A percentile compares a stretch with the other conserved stretches of the same genome.
Evolutionary conservation across 768 basidiomycete species (phyloP).

Genomic region (Agaricus sinodeliciosus): DNA sequence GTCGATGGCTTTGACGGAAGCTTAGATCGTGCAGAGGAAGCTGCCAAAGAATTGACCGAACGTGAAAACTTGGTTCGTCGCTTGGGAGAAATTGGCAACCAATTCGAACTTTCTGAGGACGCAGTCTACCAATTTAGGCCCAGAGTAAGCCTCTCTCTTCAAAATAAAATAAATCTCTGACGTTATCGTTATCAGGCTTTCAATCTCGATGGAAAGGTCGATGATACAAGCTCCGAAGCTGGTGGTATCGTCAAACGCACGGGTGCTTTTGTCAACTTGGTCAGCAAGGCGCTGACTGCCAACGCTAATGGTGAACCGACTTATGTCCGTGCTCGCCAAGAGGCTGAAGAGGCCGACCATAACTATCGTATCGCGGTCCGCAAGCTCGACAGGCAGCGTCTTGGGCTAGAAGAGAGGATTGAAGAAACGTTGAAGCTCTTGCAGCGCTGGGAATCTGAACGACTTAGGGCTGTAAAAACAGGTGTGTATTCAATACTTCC

Average conservation of each 20-base stretch:
- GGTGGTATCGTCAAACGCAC: conserved; percentile 56
- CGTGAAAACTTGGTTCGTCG: conserved; percentile 60
- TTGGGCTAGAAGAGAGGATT: conserved; percentile 79
- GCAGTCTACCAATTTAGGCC: conserved; percentile 82
- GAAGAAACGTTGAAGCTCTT: conserved; percentile 76
- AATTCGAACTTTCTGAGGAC: conserved; percentile 70
- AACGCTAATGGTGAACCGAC: conserved; percentile 51
- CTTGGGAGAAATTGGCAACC: conserved; percentile 78
- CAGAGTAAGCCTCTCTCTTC: conserved; percentile 40
- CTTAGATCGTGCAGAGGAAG: conserved; percentile 74
- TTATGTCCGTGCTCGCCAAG: conserved; percentile 63
- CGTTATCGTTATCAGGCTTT: conserved; percentile 43
- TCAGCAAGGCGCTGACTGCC: conserved; percentile 62
- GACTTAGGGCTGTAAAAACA: conserved; percentile 79
- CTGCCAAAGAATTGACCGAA: conserved; percentile 55
- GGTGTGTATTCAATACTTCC: conserved; percentile 31
- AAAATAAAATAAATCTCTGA: not conserved
- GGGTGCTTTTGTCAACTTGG: conserved; percentile 59
- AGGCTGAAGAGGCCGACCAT: conserved; percentile 78
- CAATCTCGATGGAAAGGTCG: conserved; percentile 37
- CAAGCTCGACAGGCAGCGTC: conserved; percentile 76
- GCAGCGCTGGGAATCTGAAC: conserved; percentile 82
- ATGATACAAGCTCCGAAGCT: conserved; percentile 17
- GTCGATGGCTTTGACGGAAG: conserved; percentile 74
- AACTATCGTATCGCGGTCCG: conserved; percentile 76